phyloP scores from a whole-genome alignment of 305 asterid species.

The Solanum hybrid region DNA sequence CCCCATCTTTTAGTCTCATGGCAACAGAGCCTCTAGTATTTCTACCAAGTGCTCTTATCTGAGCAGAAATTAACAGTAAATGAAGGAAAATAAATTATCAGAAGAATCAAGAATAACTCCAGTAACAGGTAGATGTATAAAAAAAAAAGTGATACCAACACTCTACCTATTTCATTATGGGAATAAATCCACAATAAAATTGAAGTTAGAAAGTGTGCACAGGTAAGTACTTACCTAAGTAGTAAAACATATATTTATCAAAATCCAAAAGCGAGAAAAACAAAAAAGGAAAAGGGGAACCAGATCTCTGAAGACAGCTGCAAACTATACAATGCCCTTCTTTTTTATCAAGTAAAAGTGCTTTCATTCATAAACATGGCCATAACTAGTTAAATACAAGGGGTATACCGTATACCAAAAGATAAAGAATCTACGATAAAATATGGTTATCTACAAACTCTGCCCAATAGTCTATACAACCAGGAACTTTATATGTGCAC shows the following conservation, averaged over 20 bases:
- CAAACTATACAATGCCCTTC: neutral
- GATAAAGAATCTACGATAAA: neutral
- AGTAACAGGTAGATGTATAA: neutral
- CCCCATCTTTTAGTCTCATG: conserved; percentile 79
- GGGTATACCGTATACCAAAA: neutral
- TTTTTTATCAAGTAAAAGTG: neutral
- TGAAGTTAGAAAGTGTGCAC: neutral
- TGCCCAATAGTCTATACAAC: neutral
- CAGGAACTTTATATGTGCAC: neutral
- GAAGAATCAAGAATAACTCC: neutral
- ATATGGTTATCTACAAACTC: neutral
- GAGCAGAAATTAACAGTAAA: conserved; percentile 12
- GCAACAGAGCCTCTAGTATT: conserved; percentile 89
- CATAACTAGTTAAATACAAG: neutral
- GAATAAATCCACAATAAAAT: neutral
- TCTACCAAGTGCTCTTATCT: conserved; percentile 93
- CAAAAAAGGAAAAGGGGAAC: neutral
- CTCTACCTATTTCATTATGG: neutral
- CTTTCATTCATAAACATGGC: neutral
- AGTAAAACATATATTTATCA: neutral
- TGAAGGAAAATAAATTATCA: neutral
- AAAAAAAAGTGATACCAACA: neutral
- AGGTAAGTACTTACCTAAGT: neutral
- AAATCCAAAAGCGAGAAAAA: neutral
- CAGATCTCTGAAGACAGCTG: neutral